phyloP scores from a whole-genome alignment of 345 rosid genomes.

The Rhodamnia rubescens region DNA sequence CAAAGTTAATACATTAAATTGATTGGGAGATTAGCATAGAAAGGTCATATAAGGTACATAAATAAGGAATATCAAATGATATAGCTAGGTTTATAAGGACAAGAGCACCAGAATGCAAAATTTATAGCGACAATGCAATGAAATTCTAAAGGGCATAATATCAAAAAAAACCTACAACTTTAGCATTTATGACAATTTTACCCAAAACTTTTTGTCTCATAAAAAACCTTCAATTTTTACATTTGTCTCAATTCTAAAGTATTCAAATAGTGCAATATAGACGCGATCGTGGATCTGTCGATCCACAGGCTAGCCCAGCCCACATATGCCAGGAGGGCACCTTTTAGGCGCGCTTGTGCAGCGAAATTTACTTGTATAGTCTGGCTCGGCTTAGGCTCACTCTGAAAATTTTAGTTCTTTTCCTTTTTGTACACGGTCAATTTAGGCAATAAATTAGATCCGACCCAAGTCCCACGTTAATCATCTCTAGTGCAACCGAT shows the following conservation, averaged over 20 bases:
- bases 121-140: neutral
- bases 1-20: neutral
- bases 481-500: neutral
- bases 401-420: neutral
- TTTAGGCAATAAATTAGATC: neutral
- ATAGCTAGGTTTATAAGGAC: neutral
- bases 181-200: no score
- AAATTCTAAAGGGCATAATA: no score
- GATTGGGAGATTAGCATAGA: neutral
- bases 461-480: neutral
- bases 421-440: neutral
- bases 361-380: neutral
- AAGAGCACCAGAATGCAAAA: neutral
- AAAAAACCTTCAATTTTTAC: no score
- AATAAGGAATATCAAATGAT: neutral
- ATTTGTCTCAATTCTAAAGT: neutral
- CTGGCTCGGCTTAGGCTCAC: neutral
- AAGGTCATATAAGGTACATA: neutral
- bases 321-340: neutral
- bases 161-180: no score
- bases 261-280: neutral
- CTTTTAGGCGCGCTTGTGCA: neutral
- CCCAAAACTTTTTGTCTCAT: no score
- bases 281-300: neutral
- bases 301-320: neutral